Conservation (phyloP, 371 early-diverging fungal genomes). For the Thermomucor indicae-seudaticae region DNA sequence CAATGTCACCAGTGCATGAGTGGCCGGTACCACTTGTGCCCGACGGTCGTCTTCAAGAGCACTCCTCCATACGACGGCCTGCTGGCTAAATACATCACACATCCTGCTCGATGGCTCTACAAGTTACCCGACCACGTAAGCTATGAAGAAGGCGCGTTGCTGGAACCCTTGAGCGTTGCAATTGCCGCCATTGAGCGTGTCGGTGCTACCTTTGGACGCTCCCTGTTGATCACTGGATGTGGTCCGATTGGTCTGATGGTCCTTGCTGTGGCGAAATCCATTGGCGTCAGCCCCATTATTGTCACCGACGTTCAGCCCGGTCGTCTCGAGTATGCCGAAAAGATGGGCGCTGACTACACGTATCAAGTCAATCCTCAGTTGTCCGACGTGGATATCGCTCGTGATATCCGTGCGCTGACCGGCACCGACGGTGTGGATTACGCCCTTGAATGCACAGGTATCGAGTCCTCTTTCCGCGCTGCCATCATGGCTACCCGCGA, state of each 20-base stretch:
- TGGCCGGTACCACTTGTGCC: conserved; percentile 44
- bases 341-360: conserved; percentile 18
- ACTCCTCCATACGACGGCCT: conserved; percentile 43
- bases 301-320: conserved; percentile 35
- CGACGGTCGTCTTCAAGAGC: conserved; percentile 41
- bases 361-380: conserved; percentile 16
- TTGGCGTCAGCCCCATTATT: conserved; percentile 33
- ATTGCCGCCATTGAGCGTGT: conserved; percentile 40
- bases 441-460: conserved; percentile 40
- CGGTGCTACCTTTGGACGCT: conserved; percentile 32
- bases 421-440: conserved; percentile 40
- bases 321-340: conserved; percentile 28
- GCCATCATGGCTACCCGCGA: conserved; percentile 42
- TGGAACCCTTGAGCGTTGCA: conserved; percentile 42
- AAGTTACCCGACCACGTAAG: conserved; percentile 33
- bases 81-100: conserved; percentile 40
- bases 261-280: conserved; percentile 35
- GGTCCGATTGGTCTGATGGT: conserved; percentile 45
- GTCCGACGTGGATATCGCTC: conserved; percentile 21
- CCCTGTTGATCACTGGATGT: conserved; percentile 37
- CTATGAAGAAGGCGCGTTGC: conserved; percentile 38
- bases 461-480: conserved; percentile 38
- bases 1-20: conserved; percentile 40
- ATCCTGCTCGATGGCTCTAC: conserved; percentile 44
- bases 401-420: conserved; percentile 25